Evolutionary conservation across 1,284 basidiomycete species (phyloP).

Genomic region (Apiotrichum sp.): DNA sequence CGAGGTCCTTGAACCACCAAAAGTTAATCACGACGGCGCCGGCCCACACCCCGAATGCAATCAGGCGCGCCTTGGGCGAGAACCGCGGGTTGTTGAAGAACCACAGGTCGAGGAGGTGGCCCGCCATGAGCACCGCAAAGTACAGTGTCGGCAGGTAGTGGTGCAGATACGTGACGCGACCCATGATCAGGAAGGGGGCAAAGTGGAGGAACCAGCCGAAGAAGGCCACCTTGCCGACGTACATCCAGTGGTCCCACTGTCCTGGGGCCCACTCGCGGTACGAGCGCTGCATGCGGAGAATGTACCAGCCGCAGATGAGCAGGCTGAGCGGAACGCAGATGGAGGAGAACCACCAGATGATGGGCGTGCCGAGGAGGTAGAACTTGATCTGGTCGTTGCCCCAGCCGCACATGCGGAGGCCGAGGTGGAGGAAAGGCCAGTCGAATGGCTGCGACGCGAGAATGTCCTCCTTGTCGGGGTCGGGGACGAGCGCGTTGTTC

Average conservation of each 20-base stretch:
- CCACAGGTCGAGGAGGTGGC: slow-evolving; percentile 86
- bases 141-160: slow-evolving; percentile 79
- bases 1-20: slow-evolving; percentile 88
- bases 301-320: slow-evolving; percentile 59
- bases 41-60: slow-evolving; percentile 62
- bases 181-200: slow-evolving; percentile 91
- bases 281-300: slow-evolving; percentile 78
- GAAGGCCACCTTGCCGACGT: slow-evolving; percentile 84
- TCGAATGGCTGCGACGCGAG: slow-evolving; percentile 85
- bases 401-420: slow-evolving; percentile 97
- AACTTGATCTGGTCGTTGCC: slow-evolving; percentile 81
- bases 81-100: slow-evolving; percentile 67
- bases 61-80: slow-evolving; percentile 59
- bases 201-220: slow-evolving; percentile 92
- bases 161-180: slow-evolving; percentile 57
- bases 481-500: slow-evolving; percentile 94
- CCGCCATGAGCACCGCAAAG: slow-evolving; percentile 88
- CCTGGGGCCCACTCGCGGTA: slow-evolving; percentile 84
- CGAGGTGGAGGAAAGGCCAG: slow-evolving; percentile 86
- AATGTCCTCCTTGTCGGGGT: slow-evolving; percentile 97
- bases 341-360: slow-evolving; percentile 85
- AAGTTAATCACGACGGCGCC: slow-evolving; percentile 67
- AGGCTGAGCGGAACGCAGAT: slow-evolving; percentile 60
- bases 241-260: slow-evolving; percentile 94
- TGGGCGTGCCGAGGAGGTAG: slow-evolving; percentile 85